Evolutionary conservation across 768 basidiomycete species (phyloP), one percentile per base, ranked within the genome.

Genomic region (Hypsizygus marmoreus): DNA sequence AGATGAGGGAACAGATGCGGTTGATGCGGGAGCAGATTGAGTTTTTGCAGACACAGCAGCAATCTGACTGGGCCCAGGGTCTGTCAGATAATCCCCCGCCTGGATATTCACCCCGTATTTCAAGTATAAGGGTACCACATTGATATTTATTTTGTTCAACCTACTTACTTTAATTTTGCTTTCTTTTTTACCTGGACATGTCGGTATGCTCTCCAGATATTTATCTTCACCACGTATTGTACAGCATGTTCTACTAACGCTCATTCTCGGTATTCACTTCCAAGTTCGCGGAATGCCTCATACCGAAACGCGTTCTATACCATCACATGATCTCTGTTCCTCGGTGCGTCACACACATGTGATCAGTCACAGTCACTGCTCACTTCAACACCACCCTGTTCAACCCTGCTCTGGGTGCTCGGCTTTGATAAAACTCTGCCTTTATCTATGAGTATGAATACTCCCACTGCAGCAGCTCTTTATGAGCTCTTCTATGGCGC

Each of bases 41-140:
- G 37, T 20, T 24, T 33, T 26, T 48, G 44, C 33, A 37, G 28
- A 9, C 10, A 24, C 54, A 52, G 39, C 40, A 38, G 36, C 37
- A 37, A 16, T 50, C 51, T 1, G 34, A 41, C 4, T 43, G 45
- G 47, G 42, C 45, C 8, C 51, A 45, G 39, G 46, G 48, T 7
- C 30, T 48, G 24, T 47, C 49, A 32, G 51, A 56, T 14, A 49
- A 53, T 17, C 43, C 54, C 7, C 54, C 54, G 12, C 54, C 54
- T 0, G 50, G 48, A 17, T 55, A 55, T 14, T 33, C 41, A 14
- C 35, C n/a, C n/a, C 29, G n/a, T n/a, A n/a, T n/a, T n/a, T n/a
- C n/a, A n/a, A n/a, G n/a, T n/a, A n/a, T n/a, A n/a, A n/a, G n/a
- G n/a, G n/a, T n/a, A n/a, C n/a, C n/a, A n/a, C n/a, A n/a, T n/a